These are phyloP conservation scores for Epicoccum nigrum DNA, from an alignment of 2,329 filamentous ascomycete genomes.

Conservation along the genomic window DNA sequence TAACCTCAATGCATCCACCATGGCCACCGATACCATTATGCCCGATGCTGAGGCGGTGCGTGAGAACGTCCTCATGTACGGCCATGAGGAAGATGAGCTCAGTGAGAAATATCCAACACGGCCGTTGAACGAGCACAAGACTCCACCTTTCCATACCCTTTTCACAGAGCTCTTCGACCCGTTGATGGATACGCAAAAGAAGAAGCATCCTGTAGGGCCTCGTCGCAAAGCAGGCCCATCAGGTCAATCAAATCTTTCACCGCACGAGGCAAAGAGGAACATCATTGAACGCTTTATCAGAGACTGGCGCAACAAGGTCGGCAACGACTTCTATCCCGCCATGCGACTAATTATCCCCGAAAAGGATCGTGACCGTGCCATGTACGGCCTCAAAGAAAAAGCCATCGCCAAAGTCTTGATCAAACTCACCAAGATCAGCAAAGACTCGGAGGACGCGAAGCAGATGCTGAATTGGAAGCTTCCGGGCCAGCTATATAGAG, in stretches of 20 bases:
- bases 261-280: constrained; percentile 77
- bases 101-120: constrained; percentile 72
- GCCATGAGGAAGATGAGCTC: constrained; percentile 51
- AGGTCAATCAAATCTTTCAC: constrained; percentile 64
- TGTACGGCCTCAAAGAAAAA: constrained; percentile 94
- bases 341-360: constrained; percentile 90
- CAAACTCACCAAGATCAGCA: constrained; percentile 89
- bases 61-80: constrained; percentile 59
- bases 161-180: constrained; percentile 83
- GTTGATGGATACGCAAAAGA: constrained; percentile 76
- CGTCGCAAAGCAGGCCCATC: constrained; percentile 66
- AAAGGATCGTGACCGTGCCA: constrained; percentile 87
- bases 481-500: constrained; percentile 64
- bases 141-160: constrained; percentile 81
- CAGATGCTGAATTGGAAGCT: constrained; percentile 91
- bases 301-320: constrained; percentile 86
- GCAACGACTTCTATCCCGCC: constrained; percentile 90
- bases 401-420: constrained; percentile 89
- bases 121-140: constrained; percentile 79
- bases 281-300: constrained; percentile 87
- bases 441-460: constrained; percentile 85
- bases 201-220: constrained; percentile 61
- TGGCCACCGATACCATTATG: constrained; percentile 45
- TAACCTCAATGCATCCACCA: constrained; percentile 26
- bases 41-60: constrained; percentile 51